Conservation (phyloP, 2,329 filamentous ascomycete species). For the Arthrinium phaeospermum region DNA sequence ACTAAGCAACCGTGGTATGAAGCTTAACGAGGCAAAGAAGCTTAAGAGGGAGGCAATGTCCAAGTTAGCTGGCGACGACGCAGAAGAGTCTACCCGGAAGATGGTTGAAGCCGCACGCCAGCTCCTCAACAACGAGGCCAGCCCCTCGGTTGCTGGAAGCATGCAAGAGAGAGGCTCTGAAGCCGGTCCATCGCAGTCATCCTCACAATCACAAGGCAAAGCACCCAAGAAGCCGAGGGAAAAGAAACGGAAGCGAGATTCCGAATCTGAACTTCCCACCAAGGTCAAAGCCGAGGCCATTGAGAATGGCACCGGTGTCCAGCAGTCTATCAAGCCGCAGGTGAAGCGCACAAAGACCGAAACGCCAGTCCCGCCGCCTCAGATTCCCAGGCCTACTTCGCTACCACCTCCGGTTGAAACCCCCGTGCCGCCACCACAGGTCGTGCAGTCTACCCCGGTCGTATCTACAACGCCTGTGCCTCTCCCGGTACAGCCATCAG, state of each 20-base stretch:
- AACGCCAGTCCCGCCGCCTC: conserved; percentile 57
- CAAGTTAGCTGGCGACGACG: conserved; percentile 66
- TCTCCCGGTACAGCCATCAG: conserved; percentile 28
- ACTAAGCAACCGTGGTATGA: conserved; percentile 75
- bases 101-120: conserved; percentile 55
- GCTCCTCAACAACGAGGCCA: conserved; percentile 45
- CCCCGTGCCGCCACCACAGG: conserved; percentile 39
- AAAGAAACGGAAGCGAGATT: conserved; percentile 55
- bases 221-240: conserved; percentile 34
- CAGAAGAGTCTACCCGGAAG: conserved; percentile 61
- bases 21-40: conserved; percentile 79
- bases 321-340: conserved; percentile 41
- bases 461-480: conserved; percentile 43
- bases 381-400: conserved; percentile 41
- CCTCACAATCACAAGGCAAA: conserved; percentile 32
- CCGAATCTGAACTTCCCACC: conserved; percentile 37
- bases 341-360: conserved; percentile 62
- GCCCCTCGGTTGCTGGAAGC: conserved; percentile 38
- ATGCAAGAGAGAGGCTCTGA: conserved; percentile 39
- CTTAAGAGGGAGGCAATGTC: conserved; percentile 70
- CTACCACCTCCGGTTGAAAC: conserved; percentile 40
- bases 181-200: conserved; percentile 28
- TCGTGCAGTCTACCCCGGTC: conserved; percentile 34
- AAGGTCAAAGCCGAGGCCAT: conserved; percentile 37
- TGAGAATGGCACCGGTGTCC: conserved; percentile 25